Conservation (phyloP, 2,329 filamentous ascomycete species). For the Aureobasidium melanogenum region DNA sequence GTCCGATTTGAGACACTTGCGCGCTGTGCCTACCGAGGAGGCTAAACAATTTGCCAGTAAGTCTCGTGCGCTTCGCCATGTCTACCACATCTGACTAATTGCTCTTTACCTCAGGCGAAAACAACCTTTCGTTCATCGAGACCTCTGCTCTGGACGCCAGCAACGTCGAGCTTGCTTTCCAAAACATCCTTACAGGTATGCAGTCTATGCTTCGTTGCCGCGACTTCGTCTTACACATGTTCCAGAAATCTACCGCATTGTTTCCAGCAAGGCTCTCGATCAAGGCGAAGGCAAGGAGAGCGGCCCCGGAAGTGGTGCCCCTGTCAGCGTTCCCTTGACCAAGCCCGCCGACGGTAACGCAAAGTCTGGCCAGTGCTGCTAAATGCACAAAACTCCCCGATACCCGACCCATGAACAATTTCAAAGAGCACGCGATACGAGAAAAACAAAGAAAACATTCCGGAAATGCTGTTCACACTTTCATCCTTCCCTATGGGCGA, state of each 20-base stretch:
- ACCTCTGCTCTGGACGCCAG: conserved; percentile 96
- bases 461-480: neutral
- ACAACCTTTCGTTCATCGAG: conserved; percentile 98
- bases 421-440: conserved; percentile 21
- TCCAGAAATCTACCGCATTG: conserved; percentile 96
- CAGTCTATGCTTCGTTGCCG: neutral
- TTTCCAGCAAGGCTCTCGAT: conserved; percentile 90
- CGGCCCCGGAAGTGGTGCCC: conserved; percentile 63
- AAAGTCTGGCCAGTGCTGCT: conserved; percentile 79
- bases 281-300: conserved; percentile 67
- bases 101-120: conserved; percentile 59
- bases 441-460: conserved; percentile 5
- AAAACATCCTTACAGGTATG: conserved; percentile 95
- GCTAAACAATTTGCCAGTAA: conserved; percentile 95
- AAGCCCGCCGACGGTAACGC: conserved; percentile 71
- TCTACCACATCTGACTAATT: neutral
- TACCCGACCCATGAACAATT: neutral
- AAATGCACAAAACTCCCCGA: conserved; percentile 19
- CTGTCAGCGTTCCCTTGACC: conserved; percentile 75
- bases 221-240: neutral
- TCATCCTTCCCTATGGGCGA: neutral
- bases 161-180: conserved; percentile 98
- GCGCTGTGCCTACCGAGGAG: conserved; percentile 94
- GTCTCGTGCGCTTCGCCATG: conserved; percentile 22
- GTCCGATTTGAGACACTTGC: conserved; percentile 98